These are phyloP conservation scores for Echinochloa phyllopogon DNA, from an alignment of 176 grass and related monocot genomes.

Conservation along the genomic window DNA sequence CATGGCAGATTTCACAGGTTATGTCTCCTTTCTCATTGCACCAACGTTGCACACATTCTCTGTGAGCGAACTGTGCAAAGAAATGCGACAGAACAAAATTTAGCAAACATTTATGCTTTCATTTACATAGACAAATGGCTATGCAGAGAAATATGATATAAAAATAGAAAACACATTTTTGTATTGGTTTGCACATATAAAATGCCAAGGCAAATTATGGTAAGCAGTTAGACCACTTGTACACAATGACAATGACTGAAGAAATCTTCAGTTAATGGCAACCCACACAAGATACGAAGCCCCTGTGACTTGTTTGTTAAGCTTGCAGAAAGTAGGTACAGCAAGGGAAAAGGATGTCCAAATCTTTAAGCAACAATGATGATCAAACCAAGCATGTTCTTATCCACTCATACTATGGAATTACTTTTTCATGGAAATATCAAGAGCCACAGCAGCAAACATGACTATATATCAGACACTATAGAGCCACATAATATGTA, in stretches of 20 bases:
- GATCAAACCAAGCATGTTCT: slow-evolving; percentile 19
- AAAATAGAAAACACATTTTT: slow-evolving; percentile 26
- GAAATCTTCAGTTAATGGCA: slow-evolving; percentile 35
- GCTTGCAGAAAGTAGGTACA: slow-evolving; percentile 38
- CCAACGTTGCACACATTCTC: slow-evolving; percentile 91
- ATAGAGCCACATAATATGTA: background rate
- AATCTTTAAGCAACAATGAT: slow-evolving; percentile 49
- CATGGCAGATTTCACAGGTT: slow-evolving; percentile 90
- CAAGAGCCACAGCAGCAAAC: slow-evolving; percentile 26
- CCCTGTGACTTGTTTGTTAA: slow-evolving; percentile 46
- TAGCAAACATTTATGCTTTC: background rate
- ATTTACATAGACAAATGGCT: slow-evolving; percentile 38
- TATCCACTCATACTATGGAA: slow-evolving; percentile 11
- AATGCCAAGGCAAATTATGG: background rate
- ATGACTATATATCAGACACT: slow-evolving; percentile 20
- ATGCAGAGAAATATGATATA: slow-evolving; percentile 3
- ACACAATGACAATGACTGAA: slow-evolving; percentile 25
- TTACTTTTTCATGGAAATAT: slow-evolving; percentile 30
- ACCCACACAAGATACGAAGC: slow-evolving; percentile 26
- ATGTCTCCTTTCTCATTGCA: slow-evolving; percentile 95
- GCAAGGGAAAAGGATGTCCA: slow-evolving; percentile 27
- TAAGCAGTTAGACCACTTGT: slow-evolving; percentile 19
- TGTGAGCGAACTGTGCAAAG: slow-evolving; percentile 81
- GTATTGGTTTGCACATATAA: background rate
- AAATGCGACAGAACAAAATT: slow-evolving; percentile 23